These are phyloP conservation scores for Ananas comosus DNA, from an alignment of 176 grass and related monocot genomes.

Conservation along the genomic window DNA sequence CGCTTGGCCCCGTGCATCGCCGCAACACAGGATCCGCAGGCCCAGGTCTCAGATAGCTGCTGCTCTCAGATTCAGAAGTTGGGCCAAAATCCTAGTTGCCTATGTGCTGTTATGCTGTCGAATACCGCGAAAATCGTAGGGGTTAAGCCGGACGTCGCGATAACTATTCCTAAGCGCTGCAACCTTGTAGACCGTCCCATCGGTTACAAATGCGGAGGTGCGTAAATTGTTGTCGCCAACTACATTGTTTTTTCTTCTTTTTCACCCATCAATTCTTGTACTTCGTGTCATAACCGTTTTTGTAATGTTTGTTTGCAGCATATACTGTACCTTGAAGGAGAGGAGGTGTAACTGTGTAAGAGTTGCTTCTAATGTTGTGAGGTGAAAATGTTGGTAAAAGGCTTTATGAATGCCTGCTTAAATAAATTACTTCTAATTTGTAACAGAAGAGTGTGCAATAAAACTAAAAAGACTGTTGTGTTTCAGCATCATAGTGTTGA, in stretches of 20 bases:
- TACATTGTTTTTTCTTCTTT: not conserved
- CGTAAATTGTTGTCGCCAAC: not conserved
- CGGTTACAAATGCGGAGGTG: slow-evolving; percentile 86
- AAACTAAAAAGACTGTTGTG: no score
- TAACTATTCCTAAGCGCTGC: slow-evolving; percentile 82
- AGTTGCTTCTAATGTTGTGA: not conserved
- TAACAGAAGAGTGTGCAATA: no score
- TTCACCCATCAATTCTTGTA: not conserved
- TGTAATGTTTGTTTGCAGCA: slow-evolving; percentile 17
- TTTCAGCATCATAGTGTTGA: no score
- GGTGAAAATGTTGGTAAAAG: no score
- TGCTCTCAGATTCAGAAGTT: slow-evolving; percentile 56
- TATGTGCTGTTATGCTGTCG: slow-evolving; percentile 82
- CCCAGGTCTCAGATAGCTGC: slow-evolving; percentile 35
- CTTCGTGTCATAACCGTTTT: not conserved
- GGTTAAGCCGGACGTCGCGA: slow-evolving; percentile 59
- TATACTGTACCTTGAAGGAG: slow-evolving; percentile 56
- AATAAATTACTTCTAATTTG: no score
- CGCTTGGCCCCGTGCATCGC: slow-evolving; percentile 52
- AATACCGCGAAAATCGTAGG: slow-evolving; percentile 47
- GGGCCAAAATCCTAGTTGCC: slow-evolving; percentile 48
- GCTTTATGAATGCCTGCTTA: no score
- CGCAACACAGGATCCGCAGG: slow-evolving; percentile 43
- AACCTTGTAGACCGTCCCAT: slow-evolving; percentile 56
- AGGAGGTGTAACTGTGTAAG: no score